phyloP scores from a whole-genome alignment of 345 rosid genomes.

The Triadica sebifera region DNA sequence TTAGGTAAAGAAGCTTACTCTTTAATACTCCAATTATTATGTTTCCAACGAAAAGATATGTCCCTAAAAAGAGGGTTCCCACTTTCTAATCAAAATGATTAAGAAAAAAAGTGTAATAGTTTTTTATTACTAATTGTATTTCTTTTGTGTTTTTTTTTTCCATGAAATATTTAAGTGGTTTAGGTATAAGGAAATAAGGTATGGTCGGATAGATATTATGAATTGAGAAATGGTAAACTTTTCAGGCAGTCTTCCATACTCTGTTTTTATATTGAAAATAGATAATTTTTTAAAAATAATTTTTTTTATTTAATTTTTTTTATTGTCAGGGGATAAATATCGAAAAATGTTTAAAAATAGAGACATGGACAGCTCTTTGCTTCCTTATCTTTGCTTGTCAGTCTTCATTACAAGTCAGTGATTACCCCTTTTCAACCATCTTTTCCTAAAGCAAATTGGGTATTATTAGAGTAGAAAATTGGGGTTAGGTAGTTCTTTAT shows the following conservation, averaged over 20 bases:
- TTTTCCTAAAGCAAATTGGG: not conserved
- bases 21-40: not conserved
- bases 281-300: too few species aligned
- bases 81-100: constrained; percentile 10
- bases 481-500: too few species aligned
- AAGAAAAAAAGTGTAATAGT: not conserved
- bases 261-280: too few species aligned
- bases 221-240: not conserved
- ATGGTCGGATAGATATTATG: constrained; percentile 4
- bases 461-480: not conserved
- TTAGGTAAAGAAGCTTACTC: constrained; percentile 14
- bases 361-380: constrained; percentile 16
- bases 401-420: constrained; percentile 21
- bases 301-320: too few species aligned
- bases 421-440: not conserved
- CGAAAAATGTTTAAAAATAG: too few species aligned
- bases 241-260: too few species aligned
- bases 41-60: constrained; percentile 6
- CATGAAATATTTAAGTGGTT: constrained; percentile 26
- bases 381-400: too few species aligned
- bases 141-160: not conserved
- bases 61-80: constrained; percentile 11
- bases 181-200: constrained; percentile 24
- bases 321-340: too few species aligned
- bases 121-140: not conserved